These are phyloP conservation scores for Yamadazyma songkhlaensis DNA, from an alignment of 1,139 yeast genomes.

Conservation along the genomic window DNA sequence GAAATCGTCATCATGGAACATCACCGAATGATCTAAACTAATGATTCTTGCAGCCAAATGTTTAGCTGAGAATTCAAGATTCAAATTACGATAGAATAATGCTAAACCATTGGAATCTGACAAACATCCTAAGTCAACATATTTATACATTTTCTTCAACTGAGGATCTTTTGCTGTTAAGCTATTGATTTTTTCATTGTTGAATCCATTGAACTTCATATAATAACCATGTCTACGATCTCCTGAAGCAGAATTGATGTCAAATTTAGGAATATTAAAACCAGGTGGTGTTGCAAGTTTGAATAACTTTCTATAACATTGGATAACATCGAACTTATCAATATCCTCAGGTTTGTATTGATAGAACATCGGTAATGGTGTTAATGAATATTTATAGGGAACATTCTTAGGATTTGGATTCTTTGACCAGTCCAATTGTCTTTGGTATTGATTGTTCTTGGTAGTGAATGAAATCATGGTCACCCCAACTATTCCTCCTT, in stretches of 20 bases:
- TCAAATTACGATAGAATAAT: conserved; percentile 26
- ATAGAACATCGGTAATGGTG: conserved; percentile 28
- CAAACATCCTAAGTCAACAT: conserved; percentile 22
- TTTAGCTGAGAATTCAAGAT: conserved; percentile 19
- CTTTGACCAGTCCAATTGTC: conserved; percentile 12
- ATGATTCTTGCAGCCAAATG: conserved; percentile 29
- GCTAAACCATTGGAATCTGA: conserved; percentile 33
- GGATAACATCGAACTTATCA: neutral
- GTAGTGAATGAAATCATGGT: conserved; percentile 32
- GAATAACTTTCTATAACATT: neutral
- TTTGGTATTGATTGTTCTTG: conserved; percentile 21
- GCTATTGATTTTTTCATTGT: neutral
- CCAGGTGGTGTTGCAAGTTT: neutral
- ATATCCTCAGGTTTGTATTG: conserved; percentile 20
- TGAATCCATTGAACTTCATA: conserved; percentile 23
- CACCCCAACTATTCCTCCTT: conserved; percentile 27
- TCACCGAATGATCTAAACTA: conserved; percentile 39
- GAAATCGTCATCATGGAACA: conserved; percentile 25
- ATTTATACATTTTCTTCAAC: conserved; percentile 20
- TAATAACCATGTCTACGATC: conserved; percentile 30
- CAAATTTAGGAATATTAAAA: neutral
- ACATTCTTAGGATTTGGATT: conserved; percentile 14
- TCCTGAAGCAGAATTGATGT: conserved; percentile 18
- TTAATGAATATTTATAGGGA: conserved; percentile 28
- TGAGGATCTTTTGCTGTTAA: conserved; percentile 26